Base-by-base conservation (phyloP, 306 rosid genomes). In the Vigna mungo region DNA sequence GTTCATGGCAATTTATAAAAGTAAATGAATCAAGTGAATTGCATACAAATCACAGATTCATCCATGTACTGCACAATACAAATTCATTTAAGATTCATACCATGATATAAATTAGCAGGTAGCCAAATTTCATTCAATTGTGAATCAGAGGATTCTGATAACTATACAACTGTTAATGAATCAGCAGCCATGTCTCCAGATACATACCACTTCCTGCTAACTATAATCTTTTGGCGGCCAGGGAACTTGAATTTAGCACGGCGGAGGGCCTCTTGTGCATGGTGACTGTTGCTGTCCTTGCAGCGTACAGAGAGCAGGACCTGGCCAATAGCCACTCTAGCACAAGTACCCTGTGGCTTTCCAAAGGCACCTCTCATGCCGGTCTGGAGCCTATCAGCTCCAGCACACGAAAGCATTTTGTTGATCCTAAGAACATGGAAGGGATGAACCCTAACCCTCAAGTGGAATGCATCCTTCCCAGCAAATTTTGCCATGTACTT, bases 221-320 rank as follows among this genome's bases (percentile, higher is more conserved):
- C 68, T 0, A 62, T 62, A 62, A 62, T 34, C 68, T 62, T 62
- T 62, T 62, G 68, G 43, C 47, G 25, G 16, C 27, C 68, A 1
- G 68, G 68, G 68, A 62, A 62, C 68, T 62, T 62, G 18, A 62
- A 62, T 23, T 62, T 62, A n/a, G 68, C 68, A 1, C 68, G 68
- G 10, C 48, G 47, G 23, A 62, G 68, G 25, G 68, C 68, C 68
- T 62, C 68, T n/a, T 62, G 48, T 0, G 68, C 68, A n/a, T 62
- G 47, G 9, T 62, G 48, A 47, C 46, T 62, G 68, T 62, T 62
- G 68, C 25, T 36, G 47, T 62, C 68, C 68, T 36, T 62, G 14
- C 68, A 36, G 27, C 68, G 68, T 15, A 62, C 68, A 1, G 68
- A 62, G 17, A 62, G 48, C 27, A 62, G 48, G 25, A 62, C 68